Evolutionary conservation across 1,139 yeast genomes (phyloP), one percentile per base, ranked within the genome.

Genomic region (Debaryomyces robertsiae): DNA sequence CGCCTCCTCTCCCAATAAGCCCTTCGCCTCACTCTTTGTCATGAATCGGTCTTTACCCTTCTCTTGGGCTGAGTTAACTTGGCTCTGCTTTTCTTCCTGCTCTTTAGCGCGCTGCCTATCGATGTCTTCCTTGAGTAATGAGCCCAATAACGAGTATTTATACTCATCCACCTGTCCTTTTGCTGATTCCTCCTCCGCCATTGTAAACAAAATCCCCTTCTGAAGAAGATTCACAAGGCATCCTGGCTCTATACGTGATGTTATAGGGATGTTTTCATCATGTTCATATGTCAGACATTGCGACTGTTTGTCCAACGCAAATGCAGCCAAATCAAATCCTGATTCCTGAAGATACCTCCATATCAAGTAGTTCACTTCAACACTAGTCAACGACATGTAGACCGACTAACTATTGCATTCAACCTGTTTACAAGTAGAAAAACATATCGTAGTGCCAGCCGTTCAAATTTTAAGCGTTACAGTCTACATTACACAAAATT

Each of bases 331-430:
- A 42, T 86, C 94, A 43, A 75, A 71, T 1, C 96, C 97, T 6
- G 88, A 75, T 60, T 93, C 98, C 59, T 89, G 96, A 32, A 91
- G 73, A 58, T 93, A 93, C 50, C 98, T 69, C 96, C 97, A 93
- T 46, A 93, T 79, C 56, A 93, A 75, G 60, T 93, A 91, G 69
- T 93, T 93, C 44, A 93, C 75, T 65, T 91, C 96, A 44, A 78
- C 81, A 47, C 95, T 84, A 5, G 95, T 79, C 41, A 93, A 69
- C 27, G 95, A 84, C 96, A 89, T 89, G 19, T 17, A 31, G 24
- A 9, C 31, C 18, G 22, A 9, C 11, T 23, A 14, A 4, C 18
- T 11, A 13, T 35, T 22, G 38, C 18, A 7, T n/a, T 18, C 19
- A 19, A 15, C 10, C 28, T 27, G 19, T 14, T 24, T n/a, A 11